Conservation (phyloP, 352 stramenopile species). For the Phytopythium montanum region DNA sequence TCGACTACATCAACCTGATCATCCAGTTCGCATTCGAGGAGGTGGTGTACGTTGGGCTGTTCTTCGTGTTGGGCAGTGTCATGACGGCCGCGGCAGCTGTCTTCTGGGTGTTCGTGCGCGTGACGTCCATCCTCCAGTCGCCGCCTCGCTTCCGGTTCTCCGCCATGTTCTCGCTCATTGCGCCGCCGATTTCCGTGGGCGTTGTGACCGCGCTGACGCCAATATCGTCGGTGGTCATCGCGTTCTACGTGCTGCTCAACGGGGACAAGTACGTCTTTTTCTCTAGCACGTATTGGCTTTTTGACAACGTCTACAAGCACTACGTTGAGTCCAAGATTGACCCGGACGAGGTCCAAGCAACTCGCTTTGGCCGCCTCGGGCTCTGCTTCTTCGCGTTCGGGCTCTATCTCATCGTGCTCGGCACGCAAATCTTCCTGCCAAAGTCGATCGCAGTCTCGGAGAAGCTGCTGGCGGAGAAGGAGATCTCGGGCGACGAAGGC, state of each 20-base stretch:
- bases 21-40: constrained; percentile 96
- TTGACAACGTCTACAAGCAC: constrained; percentile 79
- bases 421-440: constrained; percentile 90
- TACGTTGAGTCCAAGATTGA: constrained; percentile 88
- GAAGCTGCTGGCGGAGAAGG: constrained; percentile 83
- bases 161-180: constrained; percentile 90
- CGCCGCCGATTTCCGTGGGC: constrained; percentile 82
- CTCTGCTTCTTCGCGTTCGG: constrained; percentile 92
- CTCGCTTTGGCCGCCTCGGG: constrained; percentile 87
- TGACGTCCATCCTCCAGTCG: constrained; percentile 90
- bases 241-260: constrained; percentile 72
- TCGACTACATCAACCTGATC: constrained; percentile 95
- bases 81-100: constrained; percentile 79
- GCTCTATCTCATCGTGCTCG: constrained; percentile 83
- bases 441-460: constrained; percentile 89
- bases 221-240: constrained; percentile 65
- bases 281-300: constrained; percentile 63
- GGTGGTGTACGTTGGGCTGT: constrained; percentile 93
- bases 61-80: constrained; percentile 88
- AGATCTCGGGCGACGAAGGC: constrained; percentile 8
- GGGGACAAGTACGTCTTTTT: constrained; percentile 38
- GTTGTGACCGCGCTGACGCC: constrained; percentile 88
- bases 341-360: constrained; percentile 53
- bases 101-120: constrained; percentile 89
- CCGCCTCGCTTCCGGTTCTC: constrained; percentile 92